Percentiles rank a stretch among this genome's conserved stretches.
phyloP scores from a whole-genome alignment of 2,329 filamentous ascomycete species.

The Metarhizium sp. region DNA sequence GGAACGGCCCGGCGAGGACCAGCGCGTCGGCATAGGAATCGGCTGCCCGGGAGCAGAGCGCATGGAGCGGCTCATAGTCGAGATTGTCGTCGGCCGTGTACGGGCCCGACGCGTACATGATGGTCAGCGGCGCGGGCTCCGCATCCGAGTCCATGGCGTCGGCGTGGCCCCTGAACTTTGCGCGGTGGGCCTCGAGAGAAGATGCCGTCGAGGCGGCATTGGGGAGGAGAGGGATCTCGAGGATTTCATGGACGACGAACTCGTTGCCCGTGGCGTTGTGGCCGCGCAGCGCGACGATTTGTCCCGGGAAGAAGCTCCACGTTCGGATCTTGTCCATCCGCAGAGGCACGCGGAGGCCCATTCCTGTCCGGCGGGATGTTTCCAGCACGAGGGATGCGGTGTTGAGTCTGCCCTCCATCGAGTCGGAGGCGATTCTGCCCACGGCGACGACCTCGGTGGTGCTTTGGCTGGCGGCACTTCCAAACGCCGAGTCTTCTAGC shows the following conservation, averaged over 20 bases:
- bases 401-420: constrained; percentile 78
- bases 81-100: constrained; percentile 91
- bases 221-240: constrained; percentile 65
- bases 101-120: constrained; percentile 74
- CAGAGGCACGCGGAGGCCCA: constrained; percentile 71
- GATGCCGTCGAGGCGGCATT: constrained; percentile 61
- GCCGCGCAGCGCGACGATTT: constrained; percentile 80
- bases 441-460: constrained; percentile 84
- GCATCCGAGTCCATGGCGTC: constrained; percentile 48
- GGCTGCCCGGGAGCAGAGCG: constrained; percentile 68
- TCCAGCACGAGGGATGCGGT: constrained; percentile 79
- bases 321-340: constrained; percentile 58
- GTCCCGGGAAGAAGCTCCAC: constrained; percentile 87
- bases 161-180: constrained; percentile 56
- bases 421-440: constrained; percentile 84
- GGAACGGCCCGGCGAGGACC: constrained; percentile 76
- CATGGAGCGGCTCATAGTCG: constrained; percentile 77
- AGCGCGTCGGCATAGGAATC: constrained; percentile 69
- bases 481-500: constrained; percentile 72
- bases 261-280: constrained; percentile 79
- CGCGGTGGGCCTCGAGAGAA: constrained; percentile 58
- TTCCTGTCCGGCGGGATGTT: constrained; percentile 74
- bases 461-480: constrained; percentile 76
- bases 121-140: constrained; percentile 56
- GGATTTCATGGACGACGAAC: constrained; percentile 70